Base-by-base conservation (phyloP, 345 rosid species). In the Eucalyptus curtisii region DNA sequence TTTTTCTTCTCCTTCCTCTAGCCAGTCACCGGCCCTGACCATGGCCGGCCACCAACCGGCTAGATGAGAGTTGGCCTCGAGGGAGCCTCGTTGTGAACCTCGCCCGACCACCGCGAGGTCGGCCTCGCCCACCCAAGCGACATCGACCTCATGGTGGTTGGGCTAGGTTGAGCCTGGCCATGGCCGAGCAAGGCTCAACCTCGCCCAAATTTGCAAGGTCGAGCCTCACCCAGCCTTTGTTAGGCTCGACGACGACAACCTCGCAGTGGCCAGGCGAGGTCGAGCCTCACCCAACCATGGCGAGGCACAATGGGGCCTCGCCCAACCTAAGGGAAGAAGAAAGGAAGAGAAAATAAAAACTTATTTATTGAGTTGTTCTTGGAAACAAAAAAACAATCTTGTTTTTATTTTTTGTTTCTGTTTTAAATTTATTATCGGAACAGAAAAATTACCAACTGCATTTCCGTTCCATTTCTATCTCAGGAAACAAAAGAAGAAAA, bases 321-420 rank as follows among this genome's bases (percentile, higher is more conserved):
- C 0, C 10, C 40, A 37, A 37, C 40, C 40, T 1, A 0, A 2
- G 57, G 25, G 1, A 48, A 52, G 57, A 52, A 52, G 24, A 52
- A 52, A 52, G 2, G 22, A 50, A 50, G 8, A 50, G 25, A 52
- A 52, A 52, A 52, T 52, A 52, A 52, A 52, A 52, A 7, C 1
- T 20, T 52, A 52, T 52, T 52, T 20, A 2, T 52, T 20, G 5
- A 4, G 10, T 52, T 52, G 0, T 20, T 52, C 5, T 0, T 52
- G 0, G 1, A 4, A 52, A 19, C 1, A 52, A 52, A 0, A 0
- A 52, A 3, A 3, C 3, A 52, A 7, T 19, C 19, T 52, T 52
- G 0, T 52, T 52, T 52, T 7, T 52, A 0, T 52, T 52, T 52
- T 0, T 7, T 19, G 0, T 52, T 8, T 52, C 0, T 8, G 1